A percentile compares a stretch with the other conserved stretches of the same genome.
These are phyloP conservation scores for Auriculariales sp. DNA, from an alignment of 768 basidiomycete species.

Conservation along the genomic window DNA sequence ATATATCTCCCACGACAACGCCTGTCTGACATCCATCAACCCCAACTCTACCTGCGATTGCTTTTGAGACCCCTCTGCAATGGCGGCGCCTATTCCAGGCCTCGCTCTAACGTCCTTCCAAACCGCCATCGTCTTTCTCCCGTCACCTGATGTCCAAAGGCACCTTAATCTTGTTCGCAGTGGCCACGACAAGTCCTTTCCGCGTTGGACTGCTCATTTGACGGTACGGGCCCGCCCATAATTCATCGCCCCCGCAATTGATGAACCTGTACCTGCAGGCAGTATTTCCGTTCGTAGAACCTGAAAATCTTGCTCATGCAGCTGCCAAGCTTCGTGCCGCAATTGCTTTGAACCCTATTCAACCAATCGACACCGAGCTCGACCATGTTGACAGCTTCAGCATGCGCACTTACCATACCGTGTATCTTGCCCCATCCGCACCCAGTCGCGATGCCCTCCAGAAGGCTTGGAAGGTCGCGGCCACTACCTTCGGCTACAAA, in stretches of 20 bases:
- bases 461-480: slow-evolving; percentile 8
- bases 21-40: no score
- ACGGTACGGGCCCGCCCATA: no score
- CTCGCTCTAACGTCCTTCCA: slow-evolving; percentile 31
- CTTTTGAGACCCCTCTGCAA: slow-evolving; percentile 9
- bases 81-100: slow-evolving; percentile 26
- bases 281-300: slow-evolving; percentile 11
- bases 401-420: slow-evolving; percentile 9
- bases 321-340: slow-evolving; percentile 3
- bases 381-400: slow-evolving; percentile 8
- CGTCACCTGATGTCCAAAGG: slow-evolving; percentile 7
- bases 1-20: no score
- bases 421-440: slow-evolving; percentile 8
- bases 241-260: no score
- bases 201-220: slow-evolving; percentile 13
- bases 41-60: no score
- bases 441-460: slow-evolving; percentile 3
- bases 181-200: slow-evolving; percentile 10
- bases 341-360: slow-evolving; percentile 1
- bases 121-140: slow-evolving; percentile 13
- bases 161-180: slow-evolving; percentile 8
- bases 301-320: slow-evolving; percentile 2
- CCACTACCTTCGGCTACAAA: slow-evolving; percentile 8
- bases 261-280: no score
- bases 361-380: slow-evolving; percentile 9